Percentiles rank a stretch among this genome's conserved stretches.
Evolutionary conservation across 805 yeast species (phyloP).

Genomic region (Candida jianshihensis): DNA sequence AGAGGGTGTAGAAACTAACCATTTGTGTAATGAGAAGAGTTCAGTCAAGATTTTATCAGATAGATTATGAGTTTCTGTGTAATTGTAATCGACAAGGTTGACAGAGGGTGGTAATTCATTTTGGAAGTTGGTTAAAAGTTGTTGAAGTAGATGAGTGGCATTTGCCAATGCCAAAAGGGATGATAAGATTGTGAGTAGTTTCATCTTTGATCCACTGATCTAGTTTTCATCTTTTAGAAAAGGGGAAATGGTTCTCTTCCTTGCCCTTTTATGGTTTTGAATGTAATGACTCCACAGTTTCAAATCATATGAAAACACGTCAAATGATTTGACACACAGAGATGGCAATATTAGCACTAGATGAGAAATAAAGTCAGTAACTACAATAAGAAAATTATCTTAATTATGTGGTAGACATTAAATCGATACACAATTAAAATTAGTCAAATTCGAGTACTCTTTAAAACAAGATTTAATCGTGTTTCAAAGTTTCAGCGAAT

Average conservation of each 20-base stretch:
- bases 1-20: slow-evolving; percentile 9
- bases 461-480: slow-evolving; percentile 34
- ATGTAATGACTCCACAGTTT: no score
- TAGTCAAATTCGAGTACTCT: background rate
- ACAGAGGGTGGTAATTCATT: background rate
- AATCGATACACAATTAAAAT: no score
- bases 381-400: no score
- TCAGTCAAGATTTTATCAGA: slow-evolving; percentile 1
- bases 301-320: no score
- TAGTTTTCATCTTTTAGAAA: no score
- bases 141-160: background rate
- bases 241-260: no score
- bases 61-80: background rate
- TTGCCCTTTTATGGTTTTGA: no score
- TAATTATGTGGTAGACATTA: no score
- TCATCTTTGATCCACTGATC: no score
- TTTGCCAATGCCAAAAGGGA: background rate
- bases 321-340: no score
- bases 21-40: slow-evolving; percentile 7
- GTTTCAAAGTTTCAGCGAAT: slow-evolving; percentile 61
- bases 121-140: background rate
- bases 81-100: background rate
- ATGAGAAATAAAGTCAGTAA: no score
- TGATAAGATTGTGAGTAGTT: background rate
- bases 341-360: no score